These are phyloP conservation scores for Thielaviopsis populi DNA, from an alignment of 2,329 filamentous ascomycete species.

Conservation along the genomic window DNA sequence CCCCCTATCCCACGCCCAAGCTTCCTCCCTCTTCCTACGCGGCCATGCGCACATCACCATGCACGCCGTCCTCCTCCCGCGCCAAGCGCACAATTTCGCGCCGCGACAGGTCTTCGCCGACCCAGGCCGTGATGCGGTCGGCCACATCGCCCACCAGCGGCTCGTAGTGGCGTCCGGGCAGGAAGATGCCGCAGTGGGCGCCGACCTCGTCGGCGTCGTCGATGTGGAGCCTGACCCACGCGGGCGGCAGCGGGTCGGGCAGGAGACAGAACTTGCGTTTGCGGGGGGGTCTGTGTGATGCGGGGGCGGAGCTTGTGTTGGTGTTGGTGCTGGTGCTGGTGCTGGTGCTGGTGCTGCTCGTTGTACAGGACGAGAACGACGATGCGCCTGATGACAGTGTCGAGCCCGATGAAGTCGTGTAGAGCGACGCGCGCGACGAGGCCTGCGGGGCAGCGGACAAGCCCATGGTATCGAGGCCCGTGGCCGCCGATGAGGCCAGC, in stretches of 20 bases:
- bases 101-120: slow-evolving; percentile 43
- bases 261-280: slow-evolving; percentile 68
- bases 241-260: slow-evolving; percentile 39
- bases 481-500: too few species aligned
- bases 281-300: slow-evolving; percentile 29
- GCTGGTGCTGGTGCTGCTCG: neutral
- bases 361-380: neutral
- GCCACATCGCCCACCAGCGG: slow-evolving; percentile 61
- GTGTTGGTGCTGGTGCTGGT: neutral
- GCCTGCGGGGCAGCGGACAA: slow-evolving; percentile 38
- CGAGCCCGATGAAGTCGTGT: neutral
- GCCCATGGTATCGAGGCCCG: neutral
- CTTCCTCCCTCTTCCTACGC: too few species aligned
- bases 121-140: slow-evolving; percentile 52
- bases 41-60: too few species aligned
- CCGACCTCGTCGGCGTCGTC: slow-evolving; percentile 69
- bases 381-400: neutral
- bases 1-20: too few species aligned
- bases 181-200: slow-evolving; percentile 73
- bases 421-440: neutral
- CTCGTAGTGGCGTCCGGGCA: slow-evolving; percentile 58
- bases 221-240: slow-evolving; percentile 72
- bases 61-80: neutral
- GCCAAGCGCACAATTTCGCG: slow-evolving; percentile 21
- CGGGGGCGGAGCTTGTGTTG: too few species aligned